Base-by-base conservation (phyloP, 2,329 filamentous ascomycete genomes). In the Pyrenophora seminiperda region DNA sequence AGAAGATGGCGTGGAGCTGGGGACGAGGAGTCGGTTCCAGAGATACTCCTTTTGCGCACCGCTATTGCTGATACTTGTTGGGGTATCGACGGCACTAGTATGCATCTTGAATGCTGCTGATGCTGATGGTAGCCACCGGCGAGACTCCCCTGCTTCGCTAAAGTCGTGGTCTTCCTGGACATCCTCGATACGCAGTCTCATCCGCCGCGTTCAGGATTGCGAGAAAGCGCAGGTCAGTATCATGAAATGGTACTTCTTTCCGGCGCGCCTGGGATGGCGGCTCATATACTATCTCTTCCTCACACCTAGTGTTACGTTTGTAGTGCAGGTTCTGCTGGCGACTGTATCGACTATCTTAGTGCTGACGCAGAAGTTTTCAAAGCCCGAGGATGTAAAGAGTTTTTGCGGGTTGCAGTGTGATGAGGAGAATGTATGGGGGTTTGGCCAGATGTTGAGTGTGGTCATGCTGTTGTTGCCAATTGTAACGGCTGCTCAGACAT, bases 401-500 rank as follows among this genome's bases (percentile, higher is more conserved):
- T 65, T 58, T 40, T 70, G 65, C 30, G 61, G 65, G 9, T 20
- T 70, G 24, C 59, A 65, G 18, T 58, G 62, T 27, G 33, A 56
- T 9, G 57, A 46, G 4, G 66, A 69, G 44, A 67, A 70, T 39
- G 37, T 51, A 11, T 69, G 66, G 66, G 63, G 65, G 3, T 69
- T 69, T 40, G 62, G 67, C 5, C 65, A 69, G 50, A 70, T 65
- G 15, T 33, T 70, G 51, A 66, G 62, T 50, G 59, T 68, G 18
- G 61, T 62, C 2, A 67, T 70, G 63, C 43, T 68, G 40, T 30
- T 67, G 27, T 20, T 68, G 6, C 67, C 65, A 1, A 59, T 58
- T 7, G 56, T 69, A 50, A 62, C 58, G 22, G 66, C 65, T 3
- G 31, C 52, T 9, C 62, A 69, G 39, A 62, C 60, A 15, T 69